Evolutionary conservation across 345 rosid species (phyloP).

Genomic region (Ricinus communis): DNA sequence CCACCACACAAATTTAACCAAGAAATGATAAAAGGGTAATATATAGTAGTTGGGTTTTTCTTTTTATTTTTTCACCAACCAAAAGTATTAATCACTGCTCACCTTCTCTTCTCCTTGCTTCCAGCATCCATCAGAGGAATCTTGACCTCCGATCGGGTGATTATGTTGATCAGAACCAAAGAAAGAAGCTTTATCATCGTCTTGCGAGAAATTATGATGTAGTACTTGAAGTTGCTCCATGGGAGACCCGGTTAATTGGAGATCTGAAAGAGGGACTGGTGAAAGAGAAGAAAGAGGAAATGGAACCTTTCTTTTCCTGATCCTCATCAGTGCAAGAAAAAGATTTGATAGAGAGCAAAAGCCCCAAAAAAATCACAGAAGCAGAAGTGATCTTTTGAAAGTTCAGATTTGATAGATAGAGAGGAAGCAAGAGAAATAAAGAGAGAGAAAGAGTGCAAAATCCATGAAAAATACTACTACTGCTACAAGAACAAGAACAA

Average conservation of each 20-base stretch:
- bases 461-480: constrained; percentile 2
- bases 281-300: constrained; percentile 74
- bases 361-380: not conserved
- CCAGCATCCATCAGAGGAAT: constrained; percentile 9
- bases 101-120: constrained; percentile 24
- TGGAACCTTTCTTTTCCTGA: constrained; percentile 79
- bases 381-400: constrained; percentile 18
- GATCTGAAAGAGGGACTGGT: constrained; percentile 83
- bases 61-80: constrained; percentile 32
- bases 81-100: constrained; percentile 16
- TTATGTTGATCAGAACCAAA: constrained; percentile 34
- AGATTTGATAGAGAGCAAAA: not conserved
- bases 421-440: not conserved
- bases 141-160: constrained; percentile 39
- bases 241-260: constrained; percentile 50
- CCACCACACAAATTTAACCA: not conserved
- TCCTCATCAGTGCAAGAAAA: constrained; percentile 67
- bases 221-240: constrained; percentile 50
- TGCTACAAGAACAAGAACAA: constrained; percentile 4
- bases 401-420: constrained; percentile 15
- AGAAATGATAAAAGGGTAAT: not conserved
- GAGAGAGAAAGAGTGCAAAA: constrained; percentile 30
- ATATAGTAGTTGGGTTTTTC: not conserved
- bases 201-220: constrained; percentile 12
- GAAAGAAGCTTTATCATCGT: not conserved